Base-by-base conservation (phyloP, 140 eudicot genomes). In the Oenanthe javanica region DNA sequence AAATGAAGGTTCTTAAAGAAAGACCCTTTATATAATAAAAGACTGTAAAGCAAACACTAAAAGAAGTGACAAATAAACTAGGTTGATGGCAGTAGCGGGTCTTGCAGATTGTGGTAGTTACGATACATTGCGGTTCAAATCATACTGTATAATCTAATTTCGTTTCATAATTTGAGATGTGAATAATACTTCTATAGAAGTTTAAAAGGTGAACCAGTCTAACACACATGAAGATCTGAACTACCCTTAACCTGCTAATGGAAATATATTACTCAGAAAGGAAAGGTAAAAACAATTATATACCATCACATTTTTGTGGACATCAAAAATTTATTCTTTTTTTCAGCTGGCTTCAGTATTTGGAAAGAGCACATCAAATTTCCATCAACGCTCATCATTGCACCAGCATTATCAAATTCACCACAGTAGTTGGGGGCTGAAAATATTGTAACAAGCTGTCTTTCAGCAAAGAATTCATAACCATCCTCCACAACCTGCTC, bases 331-430 rank as follows among this genome's bases (percentile, higher is more conserved):
- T 93, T 93, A 84, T 86, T 87, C 81, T 88, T 91, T 79, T 89
- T 91, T 70, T 93, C 98, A 2, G 92, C 93, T 40, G 98, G 98
- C 86, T 91, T 93, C 77, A 93, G 89, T 84, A 93, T 90, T 84
- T 93, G 98, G 72, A 93, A 93, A 12, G 98, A 93, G 87, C 98
- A 93, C 90, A 90, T 74, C 84, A 93, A 82, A 78, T 91, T 88
- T 73, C 89, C 97, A 86, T 89, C 89, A 42, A 93, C 96, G 78
- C 92, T 89, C 97, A 91, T 93, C 91, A 93, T 87, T 46, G 96
- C 98, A 80, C 98, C 97, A 52, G 97, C 95, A 77, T 93, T 93
- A 81, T 93, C 98, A 79, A 93, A 93, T 86, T 93, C 98, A 83
- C 98, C 98, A 77, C 96, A 91, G 77, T 93, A 93, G 77, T 93